These are phyloP conservation scores for Leishmania martiniquensis DNA, from an alignment of 208 protist species.

Conservation along the genomic window DNA sequence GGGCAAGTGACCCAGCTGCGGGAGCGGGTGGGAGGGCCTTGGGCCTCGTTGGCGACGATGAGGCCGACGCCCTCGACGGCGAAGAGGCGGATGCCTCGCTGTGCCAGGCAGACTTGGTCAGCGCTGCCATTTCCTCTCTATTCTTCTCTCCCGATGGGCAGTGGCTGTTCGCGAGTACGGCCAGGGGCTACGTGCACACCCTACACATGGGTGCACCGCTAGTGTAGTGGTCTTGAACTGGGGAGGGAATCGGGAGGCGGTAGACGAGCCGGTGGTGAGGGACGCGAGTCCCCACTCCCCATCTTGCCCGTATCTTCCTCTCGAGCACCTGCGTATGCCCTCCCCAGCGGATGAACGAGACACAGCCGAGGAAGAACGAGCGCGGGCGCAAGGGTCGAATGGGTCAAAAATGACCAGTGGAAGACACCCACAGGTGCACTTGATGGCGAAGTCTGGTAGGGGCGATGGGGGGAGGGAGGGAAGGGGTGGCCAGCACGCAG, in stretches of 20 bases:
- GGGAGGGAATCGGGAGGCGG: not conserved
- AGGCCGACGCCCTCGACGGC: slow-evolving; percentile 17
- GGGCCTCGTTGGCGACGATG: slow-evolving; percentile 5
- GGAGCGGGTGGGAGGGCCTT: slow-evolving; percentile 1
- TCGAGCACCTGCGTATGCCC: no score
- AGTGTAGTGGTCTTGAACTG: not conserved
- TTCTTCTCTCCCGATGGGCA: slow-evolving; percentile 59
- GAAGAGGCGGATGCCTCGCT: slow-evolving; percentile 15
- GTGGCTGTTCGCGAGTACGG: slow-evolving; percentile 64
- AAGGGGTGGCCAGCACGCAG: not conserved
- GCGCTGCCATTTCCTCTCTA: slow-evolving; percentile 46
- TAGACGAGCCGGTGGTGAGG: not conserved
- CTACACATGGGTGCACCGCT: slow-evolving; percentile 37
- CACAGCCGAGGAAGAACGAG: not conserved
- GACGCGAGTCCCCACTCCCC: not conserved
- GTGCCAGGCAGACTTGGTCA: slow-evolving; percentile 17
- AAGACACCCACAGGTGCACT: not conserved
- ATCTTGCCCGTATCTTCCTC: no score
- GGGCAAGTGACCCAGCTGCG: slow-evolving; percentile 4
- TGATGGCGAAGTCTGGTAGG: not conserved
- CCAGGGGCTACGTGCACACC: slow-evolving; percentile 51
- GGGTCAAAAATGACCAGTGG: not conserved
- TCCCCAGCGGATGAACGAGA: not conserved
- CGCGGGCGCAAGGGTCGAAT: not conserved
- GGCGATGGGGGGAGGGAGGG: no score